phyloP scores from a whole-genome alignment of 345 rosid species.

The Melaleuca quinquenervia region DNA sequence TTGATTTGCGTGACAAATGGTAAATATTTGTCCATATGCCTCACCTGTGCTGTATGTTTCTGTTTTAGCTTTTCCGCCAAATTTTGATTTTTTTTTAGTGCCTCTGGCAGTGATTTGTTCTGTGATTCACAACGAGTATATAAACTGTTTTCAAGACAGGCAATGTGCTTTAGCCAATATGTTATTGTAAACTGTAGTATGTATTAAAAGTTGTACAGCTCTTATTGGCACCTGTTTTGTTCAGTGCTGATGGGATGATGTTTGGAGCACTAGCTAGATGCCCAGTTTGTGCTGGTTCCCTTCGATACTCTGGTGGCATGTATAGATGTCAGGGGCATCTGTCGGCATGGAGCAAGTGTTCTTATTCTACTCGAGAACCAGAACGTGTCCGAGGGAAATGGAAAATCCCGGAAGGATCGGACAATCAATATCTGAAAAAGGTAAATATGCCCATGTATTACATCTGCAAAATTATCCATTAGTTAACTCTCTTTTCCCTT shows the following conservation, averaged over 20 bases:
- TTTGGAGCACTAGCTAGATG: conserved; percentile 78
- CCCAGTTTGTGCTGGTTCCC: conserved; percentile 61
- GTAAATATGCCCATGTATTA: conserved; percentile 4
- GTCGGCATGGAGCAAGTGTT: conserved; percentile 93
- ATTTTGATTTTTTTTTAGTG: neutral
- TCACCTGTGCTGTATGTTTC: neutral
- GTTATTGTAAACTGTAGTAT: neutral
- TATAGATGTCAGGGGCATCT: conserved; percentile 66
- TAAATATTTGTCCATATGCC: conserved; percentile 9
- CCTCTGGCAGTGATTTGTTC: neutral
- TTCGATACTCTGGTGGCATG: conserved; percentile 67
- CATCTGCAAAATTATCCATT: neutral
- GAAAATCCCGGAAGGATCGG: conserved; percentile 67
- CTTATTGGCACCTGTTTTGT: conserved; percentile 1
- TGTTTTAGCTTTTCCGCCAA: neutral
- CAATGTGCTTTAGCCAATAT: neutral
- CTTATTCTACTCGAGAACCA: conserved; percentile 65
- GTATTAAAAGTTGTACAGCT: neutral
- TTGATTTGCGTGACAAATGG: conserved; percentile 86
- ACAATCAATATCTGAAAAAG: conserved; percentile 59
- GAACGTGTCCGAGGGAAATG: conserved; percentile 65
- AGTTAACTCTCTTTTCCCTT: neutral
- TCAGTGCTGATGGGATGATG: conserved; percentile 92
- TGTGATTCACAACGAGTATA: neutral
- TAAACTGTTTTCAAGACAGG: neutral